phyloP scores from a whole-genome alignment of 2,329 filamentous ascomycete species.

The Alternaria longipes region DNA sequence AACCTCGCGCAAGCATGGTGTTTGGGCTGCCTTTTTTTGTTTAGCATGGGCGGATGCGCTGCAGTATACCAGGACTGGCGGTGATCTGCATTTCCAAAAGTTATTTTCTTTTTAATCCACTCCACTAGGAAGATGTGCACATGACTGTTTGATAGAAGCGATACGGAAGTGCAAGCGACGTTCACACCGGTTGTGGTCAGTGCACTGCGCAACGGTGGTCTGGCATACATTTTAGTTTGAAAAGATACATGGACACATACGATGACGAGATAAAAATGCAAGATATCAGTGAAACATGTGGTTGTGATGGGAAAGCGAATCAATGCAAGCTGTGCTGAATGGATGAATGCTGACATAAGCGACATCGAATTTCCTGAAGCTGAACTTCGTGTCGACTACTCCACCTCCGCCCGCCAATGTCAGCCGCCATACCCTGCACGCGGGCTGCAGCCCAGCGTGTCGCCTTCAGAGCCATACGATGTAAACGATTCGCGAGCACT shows the following conservation, averaged over 20 bases:
- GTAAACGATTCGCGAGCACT: slow-evolving; percentile 32
- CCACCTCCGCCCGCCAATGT: slow-evolving; percentile 58
- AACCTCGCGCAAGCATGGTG: slow-evolving; percentile 44
- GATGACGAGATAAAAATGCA: not conserved
- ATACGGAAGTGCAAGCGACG: not conserved
- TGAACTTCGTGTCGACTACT: slow-evolving; percentile 15
- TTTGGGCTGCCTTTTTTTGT: slow-evolving; percentile 36
- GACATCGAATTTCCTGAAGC: slow-evolving; percentile 34
- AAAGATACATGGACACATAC: not conserved
- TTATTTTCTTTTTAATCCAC: slow-evolving; percentile 23
- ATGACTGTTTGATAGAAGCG: slow-evolving; percentile 2
- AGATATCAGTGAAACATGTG: not conserved
- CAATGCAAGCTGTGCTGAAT: not conserved
- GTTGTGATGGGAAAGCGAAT: not conserved
- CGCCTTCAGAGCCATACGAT: slow-evolving; percentile 25
- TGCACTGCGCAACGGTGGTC: slow-evolving; percentile 1
- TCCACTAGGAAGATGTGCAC: slow-evolving; percentile 8
- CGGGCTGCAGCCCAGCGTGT: slow-evolving; percentile 61
- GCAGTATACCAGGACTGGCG: slow-evolving; percentile 22
- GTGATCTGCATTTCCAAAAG: slow-evolving; percentile 35
- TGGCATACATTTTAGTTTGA: not conserved
- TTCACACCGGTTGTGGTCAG: not conserved
- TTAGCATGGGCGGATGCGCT: slow-evolving; percentile 38
- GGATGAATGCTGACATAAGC: slow-evolving; percentile 36
- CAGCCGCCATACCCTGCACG: slow-evolving; percentile 63